phyloP scores from a whole-genome alignment of 2,329 filamentous ascomycete species.

The Bertia moriformis region DNA sequence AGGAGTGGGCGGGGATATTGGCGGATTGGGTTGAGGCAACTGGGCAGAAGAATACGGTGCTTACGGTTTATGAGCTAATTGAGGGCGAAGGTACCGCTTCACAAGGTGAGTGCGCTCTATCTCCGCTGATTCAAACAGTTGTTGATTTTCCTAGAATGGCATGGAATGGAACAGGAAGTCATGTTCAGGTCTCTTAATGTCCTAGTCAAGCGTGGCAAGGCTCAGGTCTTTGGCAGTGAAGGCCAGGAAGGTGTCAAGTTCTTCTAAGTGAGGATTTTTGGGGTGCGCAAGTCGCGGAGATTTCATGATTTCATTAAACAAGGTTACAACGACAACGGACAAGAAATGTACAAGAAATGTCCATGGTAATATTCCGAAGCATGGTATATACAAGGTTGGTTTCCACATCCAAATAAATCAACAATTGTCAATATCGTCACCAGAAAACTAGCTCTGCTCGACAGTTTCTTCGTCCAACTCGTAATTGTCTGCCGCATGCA shows the following conservation, averaged over 20 bases:
- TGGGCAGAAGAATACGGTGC: constrained; percentile 72
- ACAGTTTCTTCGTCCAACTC: not conserved
- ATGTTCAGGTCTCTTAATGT: constrained; percentile 66
- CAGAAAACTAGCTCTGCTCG: too few relatives aligned
- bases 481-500: constrained; percentile 17
- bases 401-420: not conserved
- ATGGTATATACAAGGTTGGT: not conserved
- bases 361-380: too few relatives aligned
- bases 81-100: constrained; percentile 69
- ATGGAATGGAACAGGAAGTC: constrained; percentile 74
- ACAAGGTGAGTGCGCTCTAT: constrained; percentile 33
- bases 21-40: constrained; percentile 62
- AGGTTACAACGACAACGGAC: too few relatives aligned
- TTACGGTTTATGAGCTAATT: constrained; percentile 83
- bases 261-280: constrained; percentile 56
- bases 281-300: too few relatives aligned
- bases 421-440: not conserved
- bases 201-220: constrained; percentile 78
- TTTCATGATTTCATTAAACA: too few relatives aligned
- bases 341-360: too few relatives aligned
- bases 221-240: constrained; percentile 82
- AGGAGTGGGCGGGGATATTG: constrained; percentile 62
- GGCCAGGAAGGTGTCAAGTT: constrained; percentile 91
- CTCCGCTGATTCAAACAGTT: constrained; percentile 7
- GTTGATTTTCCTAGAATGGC: constrained; percentile 46